phyloP scores from a whole-genome alignment of 129 eudicot species.

The Saussurea involucrata region DNA sequence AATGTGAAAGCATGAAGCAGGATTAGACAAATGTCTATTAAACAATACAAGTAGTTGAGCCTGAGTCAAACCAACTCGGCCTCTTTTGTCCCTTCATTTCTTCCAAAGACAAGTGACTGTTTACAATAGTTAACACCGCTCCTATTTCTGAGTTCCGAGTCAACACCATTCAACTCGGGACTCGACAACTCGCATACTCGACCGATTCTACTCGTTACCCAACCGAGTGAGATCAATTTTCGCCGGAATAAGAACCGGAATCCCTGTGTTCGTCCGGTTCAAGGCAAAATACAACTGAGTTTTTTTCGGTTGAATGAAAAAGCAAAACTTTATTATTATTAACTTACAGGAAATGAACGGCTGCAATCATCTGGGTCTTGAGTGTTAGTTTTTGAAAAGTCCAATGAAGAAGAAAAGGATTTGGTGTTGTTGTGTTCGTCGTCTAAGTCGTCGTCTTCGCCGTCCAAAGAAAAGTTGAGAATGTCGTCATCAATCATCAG shows the following conservation, averaged over 20 bases:
- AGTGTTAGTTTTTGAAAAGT: slow-evolving; percentile 7
- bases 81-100: neutral
- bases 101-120: neutral
- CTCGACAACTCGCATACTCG: neutral
- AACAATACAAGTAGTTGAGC: neutral
- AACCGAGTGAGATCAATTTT: slow-evolving; percentile 1
- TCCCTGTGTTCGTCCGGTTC: neutral
- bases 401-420: slow-evolving; percentile 27
- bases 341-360: slow-evolving; percentile 56
- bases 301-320: neutral
- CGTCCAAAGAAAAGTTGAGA: slow-evolving; percentile 56
- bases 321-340: neutral
- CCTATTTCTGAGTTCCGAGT: slow-evolving; percentile 10
- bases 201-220: slow-evolving; percentile 9
- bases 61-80: slow-evolving; percentile 13
- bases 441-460: slow-evolving; percentile 10
- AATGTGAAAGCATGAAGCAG: neutral
- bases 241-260: neutral
- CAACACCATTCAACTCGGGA: neutral
- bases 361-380: slow-evolving; percentile 17
- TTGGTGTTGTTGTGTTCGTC: neutral
- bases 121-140: neutral
- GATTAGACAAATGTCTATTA: neutral
- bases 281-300: neutral
- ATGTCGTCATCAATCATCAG: slow-evolving; percentile 57